Conservation (phyloP, 257 asterid species). For the Capsicum rhomboideum region DNA sequence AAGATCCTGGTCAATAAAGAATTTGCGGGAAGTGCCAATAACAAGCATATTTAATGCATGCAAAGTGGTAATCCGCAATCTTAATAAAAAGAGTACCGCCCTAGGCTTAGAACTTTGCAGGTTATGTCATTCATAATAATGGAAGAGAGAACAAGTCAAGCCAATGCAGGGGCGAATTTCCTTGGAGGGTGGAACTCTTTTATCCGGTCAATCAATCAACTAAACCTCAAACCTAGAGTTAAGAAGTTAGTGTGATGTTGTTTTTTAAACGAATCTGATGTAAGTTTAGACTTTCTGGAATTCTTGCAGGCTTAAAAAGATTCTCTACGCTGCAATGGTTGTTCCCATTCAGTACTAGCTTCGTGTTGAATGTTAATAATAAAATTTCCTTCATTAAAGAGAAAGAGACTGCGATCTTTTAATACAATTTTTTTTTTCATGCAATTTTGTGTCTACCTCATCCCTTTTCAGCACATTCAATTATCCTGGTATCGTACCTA, state of each 20-base stretch:
- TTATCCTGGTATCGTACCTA: neutral
- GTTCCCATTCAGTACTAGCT: neutral
- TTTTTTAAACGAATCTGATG: neutral
- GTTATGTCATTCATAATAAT: neutral
- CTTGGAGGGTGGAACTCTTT: neutral
- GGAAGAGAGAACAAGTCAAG: neutral
- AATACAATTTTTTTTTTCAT: neutral
- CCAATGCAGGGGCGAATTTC: neutral
- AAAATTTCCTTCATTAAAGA: neutral
- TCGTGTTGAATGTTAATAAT: no score
- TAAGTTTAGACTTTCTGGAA: neutral
- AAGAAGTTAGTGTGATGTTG: neutral
- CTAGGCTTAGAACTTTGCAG: neutral
- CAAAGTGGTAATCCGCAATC: neutral
- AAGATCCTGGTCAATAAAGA: constrained; percentile 7
- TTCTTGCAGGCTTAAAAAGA: neutral
- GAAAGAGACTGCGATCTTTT: neutral
- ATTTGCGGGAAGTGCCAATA: neutral
- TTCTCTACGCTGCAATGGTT: neutral
- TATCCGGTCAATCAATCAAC: neutral
- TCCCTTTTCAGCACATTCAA: neutral
- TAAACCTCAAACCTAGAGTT: neutral
- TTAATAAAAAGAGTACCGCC: neutral
- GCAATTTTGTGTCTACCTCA: neutral
- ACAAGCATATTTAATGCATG: neutral